Evolutionary conservation across 164 flowering plant genomes (phyloP).

Genomic region (Santalum album): DNA sequence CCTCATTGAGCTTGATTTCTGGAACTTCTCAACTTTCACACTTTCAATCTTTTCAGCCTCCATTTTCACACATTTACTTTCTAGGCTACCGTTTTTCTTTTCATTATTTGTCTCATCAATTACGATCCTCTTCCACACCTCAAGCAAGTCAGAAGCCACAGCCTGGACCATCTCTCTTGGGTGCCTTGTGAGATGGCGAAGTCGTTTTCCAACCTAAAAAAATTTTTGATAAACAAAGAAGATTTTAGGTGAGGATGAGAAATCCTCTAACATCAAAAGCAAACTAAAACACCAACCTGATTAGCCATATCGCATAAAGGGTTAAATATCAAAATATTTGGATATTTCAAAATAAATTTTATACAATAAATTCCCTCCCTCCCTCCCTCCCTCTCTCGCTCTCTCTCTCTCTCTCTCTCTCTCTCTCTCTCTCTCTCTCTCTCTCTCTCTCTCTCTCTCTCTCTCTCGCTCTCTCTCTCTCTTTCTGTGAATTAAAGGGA

Average conservation of each 20-base stretch:
- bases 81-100: constrained; percentile 40
- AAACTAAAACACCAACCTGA: too few relatives aligned
- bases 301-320: too few relatives aligned
- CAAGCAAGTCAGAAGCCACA: constrained; percentile 62
- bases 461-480: too few relatives aligned
- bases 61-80: constrained; percentile 16
- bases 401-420: too few relatives aligned
- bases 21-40: constrained; percentile 23
- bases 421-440: too few relatives aligned
- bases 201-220: constrained; percentile 77
- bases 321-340: too few relatives aligned
- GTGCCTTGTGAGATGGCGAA: constrained; percentile 78
- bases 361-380: too few relatives aligned
- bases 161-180: constrained; percentile 54
- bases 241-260: neutral
- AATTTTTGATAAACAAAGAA: neutral
- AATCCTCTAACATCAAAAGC: too few relatives aligned
- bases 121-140: constrained; percentile 71
- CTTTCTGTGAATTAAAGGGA: too few relatives aligned
- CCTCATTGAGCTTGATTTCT: constrained; percentile 7
- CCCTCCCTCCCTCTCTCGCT: too few relatives aligned
- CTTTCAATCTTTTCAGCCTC: constrained; percentile 15
- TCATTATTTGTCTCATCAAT: constrained; percentile 51
- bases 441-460: too few relatives aligned
- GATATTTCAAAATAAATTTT: too few relatives aligned